These are phyloP conservation scores for Asclepias syriaca DNA, from an alignment of 257 asterid genomes.

Conservation along the genomic window DNA sequence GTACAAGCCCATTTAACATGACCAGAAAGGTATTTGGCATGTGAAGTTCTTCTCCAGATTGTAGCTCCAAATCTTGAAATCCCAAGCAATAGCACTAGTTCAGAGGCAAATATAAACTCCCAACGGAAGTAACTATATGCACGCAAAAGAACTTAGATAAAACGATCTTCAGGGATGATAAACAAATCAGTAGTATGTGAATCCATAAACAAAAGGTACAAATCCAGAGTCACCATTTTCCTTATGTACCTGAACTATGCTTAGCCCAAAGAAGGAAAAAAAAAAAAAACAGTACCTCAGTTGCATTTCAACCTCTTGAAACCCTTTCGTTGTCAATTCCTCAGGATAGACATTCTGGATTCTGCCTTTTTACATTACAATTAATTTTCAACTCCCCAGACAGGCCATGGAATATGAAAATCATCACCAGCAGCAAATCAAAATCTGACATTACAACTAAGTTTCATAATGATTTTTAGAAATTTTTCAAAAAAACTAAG, in stretches of 20 bases:
- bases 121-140: neutral
- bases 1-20: constrained; percentile 81
- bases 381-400: no score
- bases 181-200: neutral
- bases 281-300: no score
- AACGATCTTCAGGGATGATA: neutral
- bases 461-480: no score
- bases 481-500: no score
- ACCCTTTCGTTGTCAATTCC: no score
- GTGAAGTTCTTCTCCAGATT: constrained; percentile 94
- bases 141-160: neutral
- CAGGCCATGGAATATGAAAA: no score
- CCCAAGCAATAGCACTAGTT: constrained; percentile 77
- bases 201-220: neutral
- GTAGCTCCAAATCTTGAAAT: constrained; percentile 71
- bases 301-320: no score
- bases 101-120: neutral
- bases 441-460: no score
- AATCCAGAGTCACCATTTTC: neutral
- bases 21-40: constrained; percentile 68
- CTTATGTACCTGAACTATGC: neutral
- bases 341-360: no score
- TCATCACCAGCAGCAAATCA: no score
- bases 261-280: no score
- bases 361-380: no score